These are phyloP conservation scores for Haplosporangium sp. DNA, from an alignment of 371 early-diverging fungal species.

Conservation along the genomic window DNA sequence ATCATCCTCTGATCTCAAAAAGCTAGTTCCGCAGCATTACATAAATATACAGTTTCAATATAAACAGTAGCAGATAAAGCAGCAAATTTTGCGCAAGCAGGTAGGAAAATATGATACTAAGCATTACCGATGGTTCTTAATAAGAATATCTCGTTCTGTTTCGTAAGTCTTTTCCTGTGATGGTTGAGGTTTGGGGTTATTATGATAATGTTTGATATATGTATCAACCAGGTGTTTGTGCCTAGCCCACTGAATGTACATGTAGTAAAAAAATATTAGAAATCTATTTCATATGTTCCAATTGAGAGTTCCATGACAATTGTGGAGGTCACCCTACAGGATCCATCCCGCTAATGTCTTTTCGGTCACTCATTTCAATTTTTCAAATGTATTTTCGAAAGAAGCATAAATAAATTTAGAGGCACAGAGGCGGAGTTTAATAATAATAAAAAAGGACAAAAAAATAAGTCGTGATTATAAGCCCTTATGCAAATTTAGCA, in stretches of 20 bases:
- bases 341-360: slow-evolving; percentile 29
- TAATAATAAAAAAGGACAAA: background rate
- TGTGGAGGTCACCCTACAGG: slow-evolving; percentile 20
- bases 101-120: too few relatives aligned
- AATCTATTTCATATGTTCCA: background rate
- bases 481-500: background rate
- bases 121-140: slow-evolving; percentile 72
- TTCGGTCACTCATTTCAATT: slow-evolving; percentile 5
- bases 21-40: slow-evolving; percentile 43
- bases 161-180: slow-evolving; percentile 20
- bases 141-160: slow-evolving; percentile 68
- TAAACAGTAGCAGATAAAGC: slow-evolving; percentile 9
- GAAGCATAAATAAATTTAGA: background rate
- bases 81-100: background rate
- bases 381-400: background rate
- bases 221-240: slow-evolving; percentile 31
- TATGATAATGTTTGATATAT: slow-evolving; percentile 30
- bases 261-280: slow-evolving; percentile 4
- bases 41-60: background rate
- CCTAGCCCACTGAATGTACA: slow-evolving; percentile 22
- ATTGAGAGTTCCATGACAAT: background rate
- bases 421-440: background rate
- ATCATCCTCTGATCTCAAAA: slow-evolving; percentile 65
- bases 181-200: background rate
- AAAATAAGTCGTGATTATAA: background rate